A percentile compares a stretch with the other conserved stretches of the same genome.
Evolutionary conservation across 78 protist genomes (phyloP).

Genomic region (Tieghemostelium lacteum): DNA sequence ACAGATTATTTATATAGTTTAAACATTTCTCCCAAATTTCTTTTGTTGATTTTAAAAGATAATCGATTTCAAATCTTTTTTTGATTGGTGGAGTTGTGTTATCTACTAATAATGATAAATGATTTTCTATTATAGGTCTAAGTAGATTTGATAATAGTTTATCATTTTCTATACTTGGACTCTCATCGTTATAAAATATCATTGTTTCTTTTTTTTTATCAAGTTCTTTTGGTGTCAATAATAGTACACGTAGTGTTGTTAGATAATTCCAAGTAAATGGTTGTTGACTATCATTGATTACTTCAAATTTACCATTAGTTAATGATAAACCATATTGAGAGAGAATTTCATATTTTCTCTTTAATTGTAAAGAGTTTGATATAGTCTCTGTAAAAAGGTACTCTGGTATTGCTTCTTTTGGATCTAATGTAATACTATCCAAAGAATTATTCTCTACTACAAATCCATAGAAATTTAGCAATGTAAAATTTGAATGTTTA

Average conservation of each 20-base stretch:
- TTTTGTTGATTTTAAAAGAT: background rate
- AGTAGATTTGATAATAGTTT: conserved; percentile 6
- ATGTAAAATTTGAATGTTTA: conserved; percentile 45
- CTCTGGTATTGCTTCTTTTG: background rate
- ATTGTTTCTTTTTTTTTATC: background rate
- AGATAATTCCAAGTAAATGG: conserved; percentile 75
- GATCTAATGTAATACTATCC: conserved; percentile 14
- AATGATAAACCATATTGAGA: conserved; percentile 9
- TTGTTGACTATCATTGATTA: background rate
- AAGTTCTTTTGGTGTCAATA: conserved; percentile 31
- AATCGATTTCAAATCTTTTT: background rate
- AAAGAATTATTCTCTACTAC: conserved; percentile 30
- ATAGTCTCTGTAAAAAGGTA: background rate
- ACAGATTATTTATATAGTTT: no score
- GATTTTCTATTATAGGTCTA: background rate
- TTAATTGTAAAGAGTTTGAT: background rate
- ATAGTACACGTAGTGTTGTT: conserved; percentile 16
- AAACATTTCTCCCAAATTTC: background rate
- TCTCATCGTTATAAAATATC: conserved; percentile 27
- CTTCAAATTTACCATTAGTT: conserved; percentile 5
- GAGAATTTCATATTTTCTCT: conserved; percentile 15
- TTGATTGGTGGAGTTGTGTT: background rate
- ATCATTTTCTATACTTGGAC: background rate
- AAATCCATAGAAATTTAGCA: conserved; percentile 53
- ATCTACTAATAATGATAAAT: background rate